A percentile compares a stretch with the other conserved stretches of the same genome.
Evolutionary conservation across 177 flowering plant species (phyloP).

Genomic region (Telopea speciosissima): DNA sequence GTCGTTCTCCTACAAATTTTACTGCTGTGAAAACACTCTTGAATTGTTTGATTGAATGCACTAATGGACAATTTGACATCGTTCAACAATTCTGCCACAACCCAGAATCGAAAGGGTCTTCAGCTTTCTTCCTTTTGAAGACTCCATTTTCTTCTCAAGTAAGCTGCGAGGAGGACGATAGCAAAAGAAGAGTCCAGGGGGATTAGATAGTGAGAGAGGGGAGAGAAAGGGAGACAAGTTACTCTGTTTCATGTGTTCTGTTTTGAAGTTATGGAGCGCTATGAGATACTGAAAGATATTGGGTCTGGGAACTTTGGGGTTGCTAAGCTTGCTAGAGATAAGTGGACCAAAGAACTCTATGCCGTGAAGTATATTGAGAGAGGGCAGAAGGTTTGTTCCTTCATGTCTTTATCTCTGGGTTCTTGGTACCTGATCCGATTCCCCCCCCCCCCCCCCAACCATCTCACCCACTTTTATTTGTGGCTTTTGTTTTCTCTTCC

Average conservation of each 20-base stretch:
- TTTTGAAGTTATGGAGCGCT: conserved; percentile 17
- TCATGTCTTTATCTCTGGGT: not conserved
- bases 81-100: not conserved
- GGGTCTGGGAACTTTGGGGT: conserved; percentile 28
- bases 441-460: too few relatives aligned
- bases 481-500: not conserved
- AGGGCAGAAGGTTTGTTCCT: conserved; percentile 12
- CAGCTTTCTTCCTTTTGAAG: too few relatives aligned
- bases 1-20: too few relatives aligned
- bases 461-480: too few relatives aligned
- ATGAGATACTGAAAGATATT: conserved; percentile 21
- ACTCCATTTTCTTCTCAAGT: too few relatives aligned
- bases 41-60: too few relatives aligned
- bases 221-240: not conserved
- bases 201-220: not conserved
- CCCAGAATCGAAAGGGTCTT: too few relatives aligned
- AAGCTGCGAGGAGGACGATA: not conserved
- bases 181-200: not conserved
- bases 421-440: not conserved
- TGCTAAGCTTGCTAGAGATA: conserved; percentile 24
- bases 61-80: not conserved
- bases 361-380: conserved; percentile 24
- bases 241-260: not conserved
- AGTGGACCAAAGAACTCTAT: conserved; percentile 16
- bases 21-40: too few relatives aligned